Evolutionary conservation across 1,284 basidiomycete genomes (phyloP), one percentile per base, ranked within the genome.

Genomic region (Marasmius oreades): DNA sequence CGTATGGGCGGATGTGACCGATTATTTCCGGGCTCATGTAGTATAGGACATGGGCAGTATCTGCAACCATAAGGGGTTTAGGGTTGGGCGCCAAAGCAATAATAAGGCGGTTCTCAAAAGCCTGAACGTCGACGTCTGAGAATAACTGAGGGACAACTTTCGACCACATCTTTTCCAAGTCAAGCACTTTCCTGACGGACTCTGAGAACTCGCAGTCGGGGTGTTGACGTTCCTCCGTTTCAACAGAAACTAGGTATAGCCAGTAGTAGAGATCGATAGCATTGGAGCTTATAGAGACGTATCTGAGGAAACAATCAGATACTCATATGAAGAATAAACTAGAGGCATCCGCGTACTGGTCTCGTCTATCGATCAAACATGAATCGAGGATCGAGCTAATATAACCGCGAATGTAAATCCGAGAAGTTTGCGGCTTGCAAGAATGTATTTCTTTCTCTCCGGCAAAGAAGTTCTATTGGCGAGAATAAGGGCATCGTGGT

Each of bases 251-350:
- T 11, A 50, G 24, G 26, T 50, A 50, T 8, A 50, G 26, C 47
- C 47, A 50, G 31, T 50, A 33, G 28, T 50, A 50, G 20, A 50
- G 47, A 16, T 50, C 47, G 26, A 50, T 12, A 6, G 47, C 47
- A 31, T 24, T 23, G 16, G 28, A 20, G 26, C 28, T 31, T 5
- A 50, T 11, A 20, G 12, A 11, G 16, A 16, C 8, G 26, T 31
- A 50, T 26, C 47, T 50, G n/a, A 6, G 6, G 5, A 50, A 33
- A 20, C 18, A 7, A 23, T 50, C 28, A 50, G 26, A 45, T 23
- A 31, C 28, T n/a, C 26, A n/a, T 22, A 6, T 47, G 23, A 18
- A 45, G 18, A 26, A 2, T 24, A 26, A 23, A 47, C 16, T 47
- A 23, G 16, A 18, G 22, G 22, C 20, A 6, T 37, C 36, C 12